phyloP scores from a whole-genome alignment of 352 stramenopile species.

The Pythium vanterpoolii region DNA sequence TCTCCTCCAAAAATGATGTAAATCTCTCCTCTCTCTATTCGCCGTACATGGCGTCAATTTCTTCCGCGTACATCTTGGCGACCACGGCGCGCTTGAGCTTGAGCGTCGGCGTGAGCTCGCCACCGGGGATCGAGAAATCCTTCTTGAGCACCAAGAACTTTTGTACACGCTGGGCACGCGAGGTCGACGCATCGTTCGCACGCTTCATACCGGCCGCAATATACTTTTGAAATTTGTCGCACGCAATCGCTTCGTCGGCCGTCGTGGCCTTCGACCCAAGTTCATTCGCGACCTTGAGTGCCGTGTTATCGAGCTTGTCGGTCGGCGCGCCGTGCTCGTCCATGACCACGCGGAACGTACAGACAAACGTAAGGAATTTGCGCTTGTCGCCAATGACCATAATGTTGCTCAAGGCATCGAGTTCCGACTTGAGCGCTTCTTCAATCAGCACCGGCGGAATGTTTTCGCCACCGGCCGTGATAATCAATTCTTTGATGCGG shows the following conservation, averaged over 20 bases:
- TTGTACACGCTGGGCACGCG: constrained; percentile 74
- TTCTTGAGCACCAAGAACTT: constrained; percentile 88
- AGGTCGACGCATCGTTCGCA: constrained; percentile 65
- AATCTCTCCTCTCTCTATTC: constrained; percentile 12
- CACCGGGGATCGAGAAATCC: constrained; percentile 89
- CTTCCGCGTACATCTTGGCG: constrained; percentile 83
- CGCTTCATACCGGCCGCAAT: constrained; percentile 74
- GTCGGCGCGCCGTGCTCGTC: constrained; percentile 80
- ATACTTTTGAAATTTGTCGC: constrained; percentile 76
- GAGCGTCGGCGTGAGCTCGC: constrained; percentile 94
- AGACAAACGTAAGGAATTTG: constrained; percentile 90
- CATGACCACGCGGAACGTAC: constrained; percentile 83
- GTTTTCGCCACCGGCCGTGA: constrained; percentile 96
- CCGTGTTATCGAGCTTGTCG: constrained; percentile 72
- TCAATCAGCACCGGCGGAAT: constrained; percentile 93
- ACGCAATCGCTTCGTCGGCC: constrained; percentile 58
- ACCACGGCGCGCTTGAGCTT: constrained; percentile 94
- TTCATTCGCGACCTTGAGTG: constrained; percentile 50
- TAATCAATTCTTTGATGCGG: constrained; percentile 95
- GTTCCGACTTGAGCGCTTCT: constrained; percentile 87
- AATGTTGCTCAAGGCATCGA: constrained; percentile 85
- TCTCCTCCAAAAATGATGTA: no score
- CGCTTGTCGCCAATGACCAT: constrained; percentile 93
- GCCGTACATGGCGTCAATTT: constrained; percentile 87
- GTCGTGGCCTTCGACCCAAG: constrained; percentile 70